These are phyloP conservation scores for Hygrophoropsis aurantiaca DNA, from an alignment of 768 basidiomycete species.

Conservation along the genomic window DNA sequence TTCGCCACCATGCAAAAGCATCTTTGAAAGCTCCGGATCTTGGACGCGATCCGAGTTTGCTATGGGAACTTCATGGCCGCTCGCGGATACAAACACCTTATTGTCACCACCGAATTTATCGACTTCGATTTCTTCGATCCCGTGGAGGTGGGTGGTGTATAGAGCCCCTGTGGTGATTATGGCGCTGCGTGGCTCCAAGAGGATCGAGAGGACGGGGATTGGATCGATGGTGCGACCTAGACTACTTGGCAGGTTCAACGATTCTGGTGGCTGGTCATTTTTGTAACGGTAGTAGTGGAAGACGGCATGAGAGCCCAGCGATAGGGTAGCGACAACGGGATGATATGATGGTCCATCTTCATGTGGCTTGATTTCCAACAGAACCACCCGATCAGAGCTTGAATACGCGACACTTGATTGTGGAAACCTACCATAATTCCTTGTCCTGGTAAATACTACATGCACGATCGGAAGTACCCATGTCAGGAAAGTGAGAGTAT, in stretches of 20 bases:
- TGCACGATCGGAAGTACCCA: slow-evolving; percentile 14
- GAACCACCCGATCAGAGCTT: not conserved
- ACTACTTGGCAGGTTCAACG: slow-evolving; percentile 19
- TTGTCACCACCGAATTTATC: slow-evolving; percentile 42
- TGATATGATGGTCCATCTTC: slow-evolving; percentile 90
- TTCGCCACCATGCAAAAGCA: slow-evolving; percentile 47
- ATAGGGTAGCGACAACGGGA: slow-evolving; percentile 89
- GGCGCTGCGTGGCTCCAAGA: slow-evolving; percentile 85
- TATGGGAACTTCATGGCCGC: slow-evolving; percentile 35
- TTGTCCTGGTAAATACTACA: slow-evolving; percentile 81
- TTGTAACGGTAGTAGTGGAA: slow-evolving; percentile 81
- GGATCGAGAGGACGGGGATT: slow-evolving; percentile 64
- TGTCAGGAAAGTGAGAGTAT: slow-evolving; percentile 2
- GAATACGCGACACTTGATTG: slow-evolving; percentile 8
- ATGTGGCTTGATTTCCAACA: slow-evolving; percentile 63
- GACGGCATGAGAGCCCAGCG: slow-evolving; percentile 78
- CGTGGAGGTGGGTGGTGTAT: slow-evolving; percentile 77
- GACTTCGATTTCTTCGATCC: slow-evolving; percentile 60
- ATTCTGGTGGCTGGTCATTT: slow-evolving; percentile 16
- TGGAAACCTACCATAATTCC: slow-evolving; percentile 78
- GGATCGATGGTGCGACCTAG: slow-evolving; percentile 59
- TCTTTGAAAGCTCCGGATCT: slow-evolving; percentile 36
- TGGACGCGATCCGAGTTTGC: slow-evolving; percentile 60
- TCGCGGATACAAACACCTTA: slow-evolving; percentile 20
- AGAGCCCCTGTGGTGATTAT: slow-evolving; percentile 70